Base-by-base conservation (phyloP, 208 protist genomes). In the Sergeia podlipaevii region DNA sequence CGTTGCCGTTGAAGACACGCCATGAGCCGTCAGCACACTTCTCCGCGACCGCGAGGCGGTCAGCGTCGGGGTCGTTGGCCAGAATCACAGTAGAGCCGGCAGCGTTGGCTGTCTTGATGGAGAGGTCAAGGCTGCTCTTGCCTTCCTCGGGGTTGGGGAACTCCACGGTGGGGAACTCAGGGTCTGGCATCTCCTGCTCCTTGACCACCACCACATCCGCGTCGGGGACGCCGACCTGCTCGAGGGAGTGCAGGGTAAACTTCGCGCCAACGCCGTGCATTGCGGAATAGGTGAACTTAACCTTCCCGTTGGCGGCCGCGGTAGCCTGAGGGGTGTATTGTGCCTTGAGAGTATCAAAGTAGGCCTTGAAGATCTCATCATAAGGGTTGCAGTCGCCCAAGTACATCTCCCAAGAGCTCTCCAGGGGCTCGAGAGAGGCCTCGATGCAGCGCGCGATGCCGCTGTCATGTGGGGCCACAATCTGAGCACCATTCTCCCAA, bases 71-170 rank as follows among this genome's bases (percentile, higher is more conserved):
- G 70, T 99, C 98, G 65, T 99, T 99, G 4, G 98, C 98, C 13
- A 99, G 52, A 41, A 99, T 97, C 0, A 99, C 37, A 10, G 37
- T n/a, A 21, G 81, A 48, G 17, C 68, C 71, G 33, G 52, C 32
- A 1, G 17, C 27, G 1, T 95, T 65, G 8, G 97, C 97, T 4
- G 60, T 80, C 8, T 81, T 56, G n/a, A 97, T 96, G 17, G 96
- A 78, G 8, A 98, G 74, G 7, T 80, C 42, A 21, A 98, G 77
- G 38, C 78, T 75, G 37, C 80, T 70, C 64, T 95, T 92, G 29
- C 94, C 96, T 52, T 99, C 98, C 71, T 99, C 98, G 10, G 98
- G 98, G 76, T 99, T 99, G 36, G 98, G 98, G 64, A 96, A 98
- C 2, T 60, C 50, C 0, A 98, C 97, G 0, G 98, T 99, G 13